Conservation (phyloP, 495 filamentous ascomycete genomes). For the Hypomontagnella submonticulosa region DNA sequence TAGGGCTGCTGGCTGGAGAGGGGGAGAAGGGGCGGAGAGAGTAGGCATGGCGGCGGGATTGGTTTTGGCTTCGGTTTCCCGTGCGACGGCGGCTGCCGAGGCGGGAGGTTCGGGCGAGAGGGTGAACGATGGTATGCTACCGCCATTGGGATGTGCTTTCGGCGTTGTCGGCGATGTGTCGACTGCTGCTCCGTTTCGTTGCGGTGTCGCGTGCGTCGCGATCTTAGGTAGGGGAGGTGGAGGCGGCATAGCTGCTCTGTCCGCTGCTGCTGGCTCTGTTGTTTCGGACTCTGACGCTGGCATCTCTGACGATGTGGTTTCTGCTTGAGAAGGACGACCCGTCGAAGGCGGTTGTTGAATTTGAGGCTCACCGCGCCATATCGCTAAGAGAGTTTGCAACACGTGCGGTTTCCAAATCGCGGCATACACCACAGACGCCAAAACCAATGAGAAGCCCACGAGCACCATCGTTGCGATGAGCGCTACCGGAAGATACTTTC, state of each 20-base stretch:
- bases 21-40: conserved; percentile 32
- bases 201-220: neutral
- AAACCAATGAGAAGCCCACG: conserved; percentile 63
- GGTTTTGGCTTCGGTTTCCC: conserved; percentile 28
- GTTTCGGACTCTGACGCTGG: neutral
- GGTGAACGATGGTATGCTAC: conserved; percentile 52
- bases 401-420: conserved; percentile 60
- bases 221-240: conserved; percentile 19
- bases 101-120: conserved; percentile 53
- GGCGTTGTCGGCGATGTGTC: conserved; percentile 49
- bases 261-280: conserved; percentile 3
- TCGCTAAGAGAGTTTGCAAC: conserved; percentile 41
- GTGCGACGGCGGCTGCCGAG: conserved; percentile 53
- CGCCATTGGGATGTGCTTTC: conserved; percentile 46
- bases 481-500: neutral
- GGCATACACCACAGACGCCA: conserved; percentile 64
- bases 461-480: conserved; percentile 55
- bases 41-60: conserved; percentile 35
- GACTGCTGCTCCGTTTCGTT: neutral
- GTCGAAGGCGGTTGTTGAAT: conserved; percentile 45
- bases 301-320: neutral
- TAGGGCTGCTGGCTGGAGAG: conserved; percentile 29
- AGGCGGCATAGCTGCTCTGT: conserved; percentile 31
- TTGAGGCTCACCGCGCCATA: conserved; percentile 40
- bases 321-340: conserved; percentile 31